phyloP scores from a whole-genome alignment of 1,139 yeast species.

The Yamadazyma buinensis region DNA sequence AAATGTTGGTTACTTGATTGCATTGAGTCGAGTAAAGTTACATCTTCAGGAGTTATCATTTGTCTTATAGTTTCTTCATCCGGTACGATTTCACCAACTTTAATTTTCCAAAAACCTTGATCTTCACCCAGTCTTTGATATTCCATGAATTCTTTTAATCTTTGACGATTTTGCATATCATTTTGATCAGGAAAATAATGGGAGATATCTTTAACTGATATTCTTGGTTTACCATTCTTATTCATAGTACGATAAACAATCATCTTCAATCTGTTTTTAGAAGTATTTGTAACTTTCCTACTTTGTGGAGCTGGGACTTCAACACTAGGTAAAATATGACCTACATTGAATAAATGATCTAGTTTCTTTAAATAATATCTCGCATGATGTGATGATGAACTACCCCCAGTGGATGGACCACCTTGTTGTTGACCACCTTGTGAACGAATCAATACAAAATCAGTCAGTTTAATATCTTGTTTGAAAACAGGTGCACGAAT shows the following conservation, averaged over 20 bases:
- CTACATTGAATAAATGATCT: constrained; percentile 77
- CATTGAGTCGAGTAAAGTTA: constrained; percentile 85
- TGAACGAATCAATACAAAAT: constrained; percentile 75
- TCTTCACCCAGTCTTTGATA: constrained; percentile 93
- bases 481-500: constrained; percentile 89
- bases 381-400: constrained; percentile 56
- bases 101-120: constrained; percentile 93
- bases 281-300: constrained; percentile 89
- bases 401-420: background rate
- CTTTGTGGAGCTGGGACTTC: constrained; percentile 98
- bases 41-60: constrained; percentile 93
- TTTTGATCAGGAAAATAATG: constrained; percentile 95
- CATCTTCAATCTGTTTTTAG: constrained; percentile 89
- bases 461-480: constrained; percentile 76
- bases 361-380: constrained; percentile 54
- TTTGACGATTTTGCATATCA: constrained; percentile 95
- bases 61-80: constrained; percentile 73
- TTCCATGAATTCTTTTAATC: constrained; percentile 97
- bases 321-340: constrained; percentile 89
- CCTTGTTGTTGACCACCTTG: constrained; percentile 55
- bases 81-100: constrained; percentile 63
- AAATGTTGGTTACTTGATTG: constrained; percentile 84
- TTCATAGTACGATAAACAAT: constrained; percentile 87
- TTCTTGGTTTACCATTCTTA: constrained; percentile 67
- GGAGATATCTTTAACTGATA: constrained; percentile 84